Evolutionary conservation across 345 rosid genomes (phyloP), one percentile per base, ranked within the genome.

Genomic region (Psidium guajava): DNA sequence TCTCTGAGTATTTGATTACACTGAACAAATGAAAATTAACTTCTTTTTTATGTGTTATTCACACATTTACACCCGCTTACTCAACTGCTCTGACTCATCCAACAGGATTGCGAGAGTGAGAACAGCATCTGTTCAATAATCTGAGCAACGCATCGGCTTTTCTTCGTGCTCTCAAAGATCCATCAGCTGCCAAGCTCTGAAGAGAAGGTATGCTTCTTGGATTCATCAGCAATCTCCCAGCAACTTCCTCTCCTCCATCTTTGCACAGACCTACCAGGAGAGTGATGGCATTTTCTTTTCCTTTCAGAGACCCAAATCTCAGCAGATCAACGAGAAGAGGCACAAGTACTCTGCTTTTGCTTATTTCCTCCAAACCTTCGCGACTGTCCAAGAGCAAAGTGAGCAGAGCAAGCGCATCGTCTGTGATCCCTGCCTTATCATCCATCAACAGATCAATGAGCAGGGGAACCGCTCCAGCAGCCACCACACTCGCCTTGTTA

Each of bases 131-230:
- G 82, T 90, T 91, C 83, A 94, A 92, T 84, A 94, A 88, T 90
- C 93, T 93, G 50, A 94, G 93, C 89, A 94, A 54, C 9, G 94
- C 94, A 56, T 94, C 91, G 5, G 95, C 94, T 85, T 92, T 94
- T 87, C 94, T 88, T 77, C 95, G 86, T 36, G 95, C 94, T 91
- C 91, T 93, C 85, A 90, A 82, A 18, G 95, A 92, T 22, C 94
- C 95, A 59, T 91, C 92, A 54, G 88, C 83, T 18, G 93, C 90
- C 91, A 94, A 89, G 85, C 92, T 87, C 84, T 83, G 92, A 44
- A 94, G 97, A 3, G 95, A 93, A 57, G 97, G 97, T 56, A 93
- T 93, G 84, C 95, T 91, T 54, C 94, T 42, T 1, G 97, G 97
- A 82, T 94, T 94, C 80, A 90, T 87, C 25, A 93, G 51, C 86